These are phyloP conservation scores for Protomyces inouyei DNA, from an alignment of 1,139 yeast genomes.

Conservation along the genomic window DNA sequence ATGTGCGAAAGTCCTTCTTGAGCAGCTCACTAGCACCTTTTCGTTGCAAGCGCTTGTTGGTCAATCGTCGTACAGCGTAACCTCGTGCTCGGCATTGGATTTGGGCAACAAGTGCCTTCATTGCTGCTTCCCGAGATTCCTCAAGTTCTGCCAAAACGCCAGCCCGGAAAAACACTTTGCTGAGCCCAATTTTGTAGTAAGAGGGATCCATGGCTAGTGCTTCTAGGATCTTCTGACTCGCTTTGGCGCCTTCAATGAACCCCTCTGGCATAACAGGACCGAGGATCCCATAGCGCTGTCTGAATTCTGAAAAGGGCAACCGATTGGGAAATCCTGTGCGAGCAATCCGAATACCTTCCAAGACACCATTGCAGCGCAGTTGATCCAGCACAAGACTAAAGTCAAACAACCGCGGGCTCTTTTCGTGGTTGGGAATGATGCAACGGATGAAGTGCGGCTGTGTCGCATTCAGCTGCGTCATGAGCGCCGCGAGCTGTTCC, in stretches of 20 bases:
- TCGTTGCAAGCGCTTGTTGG: conserved; percentile 51
- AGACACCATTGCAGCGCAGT: conserved; percentile 91
- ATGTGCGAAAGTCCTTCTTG: conserved; percentile 55
- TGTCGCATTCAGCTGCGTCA: conserved; percentile 70
- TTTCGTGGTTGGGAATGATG: conserved; percentile 79
- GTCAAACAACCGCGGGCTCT: conserved; percentile 67
- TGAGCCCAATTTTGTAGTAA: conserved; percentile 69
- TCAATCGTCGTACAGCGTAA: conserved; percentile 51
- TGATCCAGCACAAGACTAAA: conserved; percentile 78
- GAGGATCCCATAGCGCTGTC: conserved; percentile 65
- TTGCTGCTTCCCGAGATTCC: conserved; percentile 62
- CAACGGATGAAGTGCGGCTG: conserved; percentile 97
- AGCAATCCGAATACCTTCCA: conserved; percentile 96
- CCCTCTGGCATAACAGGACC: conserved; percentile 44
- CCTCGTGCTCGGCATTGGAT: conserved; percentile 73
- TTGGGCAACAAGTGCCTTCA: conserved; percentile 53
- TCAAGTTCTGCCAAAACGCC: conserved; percentile 93
- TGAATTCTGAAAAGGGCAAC: conserved; percentile 75
- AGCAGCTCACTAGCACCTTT: conserved; percentile 69
- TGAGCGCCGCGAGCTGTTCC: conserved; percentile 68
- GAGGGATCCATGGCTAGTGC: conserved; percentile 58
- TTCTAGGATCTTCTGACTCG: conserved; percentile 63
- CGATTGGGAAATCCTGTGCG: conserved; percentile 96
- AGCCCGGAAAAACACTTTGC: conserved; percentile 92
- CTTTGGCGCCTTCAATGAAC: conserved; percentile 50